phyloP scores from a whole-genome alignment of 768 basidiomycete species.

The Strobilomyces echinocephalus region DNA sequence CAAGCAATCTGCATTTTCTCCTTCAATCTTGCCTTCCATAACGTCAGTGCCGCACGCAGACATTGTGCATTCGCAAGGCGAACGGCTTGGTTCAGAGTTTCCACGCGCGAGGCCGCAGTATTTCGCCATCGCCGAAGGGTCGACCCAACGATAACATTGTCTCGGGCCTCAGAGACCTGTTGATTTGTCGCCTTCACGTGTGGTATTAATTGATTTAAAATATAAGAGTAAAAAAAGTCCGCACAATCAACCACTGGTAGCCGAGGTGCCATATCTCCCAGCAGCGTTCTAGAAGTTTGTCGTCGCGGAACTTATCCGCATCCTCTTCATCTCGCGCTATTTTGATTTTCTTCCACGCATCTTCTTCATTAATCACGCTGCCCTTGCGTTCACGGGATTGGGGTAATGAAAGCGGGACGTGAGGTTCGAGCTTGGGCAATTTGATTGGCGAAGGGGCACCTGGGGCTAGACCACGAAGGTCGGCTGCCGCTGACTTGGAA shows the following conservation, averaged over 20 bases:
- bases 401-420: conserved; percentile 12
- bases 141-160: conserved; percentile 57
- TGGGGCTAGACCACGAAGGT: conserved; percentile 8
- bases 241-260: conserved; percentile 67
- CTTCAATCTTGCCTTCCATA: conserved; percentile 54
- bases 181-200: conserved; percentile 56
- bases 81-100: conserved; percentile 41
- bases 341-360: conserved; percentile 74
- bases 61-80: conserved; percentile 41
- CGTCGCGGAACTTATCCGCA: conserved; percentile 64
- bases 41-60: conserved; percentile 37
- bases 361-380: conserved; percentile 59
- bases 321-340: conserved; percentile 65
- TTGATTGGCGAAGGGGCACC: conserved; percentile 30
- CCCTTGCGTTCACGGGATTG: conserved; percentile 39
- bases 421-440: conserved; percentile 23
- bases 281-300: conserved; percentile 61
- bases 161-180: conserved; percentile 67
- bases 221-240: conserved; percentile 28
- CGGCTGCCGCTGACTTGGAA: conserved; percentile 10
- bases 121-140: conserved; percentile 60
- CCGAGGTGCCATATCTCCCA: conserved; percentile 75
- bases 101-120: conserved; percentile 32
- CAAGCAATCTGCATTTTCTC: conserved; percentile 55
- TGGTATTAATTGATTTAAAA: conserved; percentile 13